phyloP scores from a whole-genome alignment of 768 basidiomycete species.

The Amanita rimosa region DNA sequence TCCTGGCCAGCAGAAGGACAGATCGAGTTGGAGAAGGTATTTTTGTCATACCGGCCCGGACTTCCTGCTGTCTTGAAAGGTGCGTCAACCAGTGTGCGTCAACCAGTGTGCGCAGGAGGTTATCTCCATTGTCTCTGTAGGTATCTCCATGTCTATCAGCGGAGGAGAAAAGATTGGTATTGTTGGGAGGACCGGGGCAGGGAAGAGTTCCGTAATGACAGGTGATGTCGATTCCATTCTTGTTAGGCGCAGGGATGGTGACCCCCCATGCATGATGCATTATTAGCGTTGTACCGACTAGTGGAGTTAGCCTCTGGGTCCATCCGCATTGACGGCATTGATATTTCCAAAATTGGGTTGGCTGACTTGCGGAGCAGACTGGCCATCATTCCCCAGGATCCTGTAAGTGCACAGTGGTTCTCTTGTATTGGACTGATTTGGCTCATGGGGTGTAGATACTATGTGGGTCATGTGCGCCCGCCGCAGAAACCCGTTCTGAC shows the following conservation, averaged over 20 bases:
- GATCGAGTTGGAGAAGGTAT: slow-evolving; percentile 65
- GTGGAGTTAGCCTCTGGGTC: slow-evolving; percentile 71
- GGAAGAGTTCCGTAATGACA: slow-evolving; percentile 86
- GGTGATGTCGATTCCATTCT: slow-evolving; percentile 18
- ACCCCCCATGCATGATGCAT: slow-evolving; percentile 10
- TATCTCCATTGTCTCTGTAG: not conserved
- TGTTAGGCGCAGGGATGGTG: not conserved
- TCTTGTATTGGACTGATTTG: slow-evolving; percentile 7
- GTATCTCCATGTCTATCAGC: slow-evolving; percentile 55
- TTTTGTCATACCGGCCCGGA: slow-evolving; percentile 77
- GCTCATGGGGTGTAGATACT: slow-evolving; percentile 23
- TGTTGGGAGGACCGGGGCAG: slow-evolving; percentile 80
- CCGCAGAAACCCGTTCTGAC: slow-evolving; percentile 1
- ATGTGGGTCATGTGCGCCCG: slow-evolving; percentile 21
- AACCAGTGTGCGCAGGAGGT: too few relatives aligned
- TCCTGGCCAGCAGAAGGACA: slow-evolving; percentile 70
- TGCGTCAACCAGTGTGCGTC: too few relatives aligned
- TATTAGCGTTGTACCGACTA: slow-evolving; percentile 69
- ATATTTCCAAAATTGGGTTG: slow-evolving; percentile 74
- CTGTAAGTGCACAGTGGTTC: slow-evolving; percentile 29
- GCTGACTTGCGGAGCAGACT: slow-evolving; percentile 55
- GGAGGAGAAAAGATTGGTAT: slow-evolving; percentile 90
- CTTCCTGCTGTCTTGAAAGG: slow-evolving; percentile 82
- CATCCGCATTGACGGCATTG: slow-evolving; percentile 73
- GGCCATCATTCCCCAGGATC: slow-evolving; percentile 80